Evolutionary conservation across 805 yeast genomes (phyloP).

Genomic region (Ogataea angusta): DNA sequence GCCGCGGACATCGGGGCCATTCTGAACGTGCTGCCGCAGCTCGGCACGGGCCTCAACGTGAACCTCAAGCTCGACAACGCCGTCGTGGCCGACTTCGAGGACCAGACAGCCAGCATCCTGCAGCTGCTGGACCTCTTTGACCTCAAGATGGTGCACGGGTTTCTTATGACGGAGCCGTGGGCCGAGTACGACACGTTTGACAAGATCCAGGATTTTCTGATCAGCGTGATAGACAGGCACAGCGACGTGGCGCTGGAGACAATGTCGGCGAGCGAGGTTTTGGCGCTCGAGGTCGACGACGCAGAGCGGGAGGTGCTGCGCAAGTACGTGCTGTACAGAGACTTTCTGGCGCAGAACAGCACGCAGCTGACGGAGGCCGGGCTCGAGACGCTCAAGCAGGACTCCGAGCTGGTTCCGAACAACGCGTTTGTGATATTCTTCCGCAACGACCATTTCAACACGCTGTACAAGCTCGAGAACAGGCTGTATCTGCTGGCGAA

Average conservation of each 20-base stretch:
- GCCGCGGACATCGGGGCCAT: conserved; percentile 35
- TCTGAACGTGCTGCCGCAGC: conserved; percentile 54
- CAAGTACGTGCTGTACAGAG: conserved; percentile 12
- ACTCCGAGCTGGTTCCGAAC: conserved; percentile 37
- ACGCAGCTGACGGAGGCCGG: conserved; percentile 80
- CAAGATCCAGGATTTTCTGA: conserved; percentile 29
- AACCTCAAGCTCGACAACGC: conserved; percentile 61
- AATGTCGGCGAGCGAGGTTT: conserved; percentile 5
- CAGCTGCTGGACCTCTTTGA: conserved; percentile 24
- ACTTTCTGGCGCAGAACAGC: conserved; percentile 56
- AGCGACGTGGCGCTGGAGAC: conserved; percentile 8
- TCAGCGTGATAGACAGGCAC: conserved; percentile 18
- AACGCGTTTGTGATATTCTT: conserved; percentile 70
- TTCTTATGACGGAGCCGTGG: conserved; percentile 31
- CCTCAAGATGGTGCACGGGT: conserved; percentile 69
- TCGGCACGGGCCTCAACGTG: conserved; percentile 69
- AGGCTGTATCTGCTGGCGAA: conserved; percentile 66
- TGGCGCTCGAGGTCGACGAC: conserved; percentile 2
- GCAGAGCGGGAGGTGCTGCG: conserved; percentile 6
- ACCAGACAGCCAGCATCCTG: conserved; percentile 19
- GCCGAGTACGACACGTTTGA: conserved; percentile 25
- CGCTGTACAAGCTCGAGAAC: conserved; percentile 51
- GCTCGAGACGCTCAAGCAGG: conserved; percentile 38
- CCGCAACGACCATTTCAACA: conserved; percentile 85
- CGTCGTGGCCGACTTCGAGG: conserved; percentile 21